phyloP scores from a whole-genome alignment of 805 yeast species.

The Candida fluviatilis region DNA sequence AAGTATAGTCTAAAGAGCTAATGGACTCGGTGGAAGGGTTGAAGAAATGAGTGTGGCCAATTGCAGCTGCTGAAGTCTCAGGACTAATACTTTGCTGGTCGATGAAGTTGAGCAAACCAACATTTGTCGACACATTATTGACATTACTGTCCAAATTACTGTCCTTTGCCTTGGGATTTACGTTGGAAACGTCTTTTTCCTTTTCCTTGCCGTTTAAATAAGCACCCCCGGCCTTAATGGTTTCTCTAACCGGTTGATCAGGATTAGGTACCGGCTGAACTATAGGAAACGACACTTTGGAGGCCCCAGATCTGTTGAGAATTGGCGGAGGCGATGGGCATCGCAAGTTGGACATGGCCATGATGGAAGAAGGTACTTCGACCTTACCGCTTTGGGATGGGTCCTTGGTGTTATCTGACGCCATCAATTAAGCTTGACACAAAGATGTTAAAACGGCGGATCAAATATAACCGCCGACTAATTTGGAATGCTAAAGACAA shows the following conservation, averaged over 20 bases:
- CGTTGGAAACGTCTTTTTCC: conserved; percentile 1
- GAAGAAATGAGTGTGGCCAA: not conserved
- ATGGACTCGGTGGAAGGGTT: conserved; percentile 14
- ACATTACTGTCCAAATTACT: not conserved
- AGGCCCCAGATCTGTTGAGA: conserved; percentile 22
- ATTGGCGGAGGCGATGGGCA: conserved; percentile 78
- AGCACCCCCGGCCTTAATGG: conserved; percentile 45
- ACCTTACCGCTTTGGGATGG: conserved; percentile 5
- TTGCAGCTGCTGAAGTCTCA: not conserved
- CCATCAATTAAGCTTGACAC: not conserved
- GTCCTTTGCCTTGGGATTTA: not conserved
- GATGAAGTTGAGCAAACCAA: not conserved
- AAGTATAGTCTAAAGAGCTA: conserved; percentile 21
- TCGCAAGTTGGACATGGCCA: conserved; percentile 55
- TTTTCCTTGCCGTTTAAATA: conserved; percentile 24
- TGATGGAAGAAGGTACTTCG: conserved; percentile 43
- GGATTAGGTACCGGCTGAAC: not conserved
- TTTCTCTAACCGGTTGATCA: conserved; percentile 10
- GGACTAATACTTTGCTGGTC: not conserved
- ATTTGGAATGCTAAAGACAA: no score
- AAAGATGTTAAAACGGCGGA: not conserved
- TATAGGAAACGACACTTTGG: conserved; percentile 3
- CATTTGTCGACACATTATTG: not conserved
- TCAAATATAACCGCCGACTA: no score
- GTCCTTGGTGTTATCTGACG: no score